A percentile compares a stretch with the other conserved stretches of the same genome.
These are phyloP conservation scores for Triticum monococcum DNA, from an alignment of 176 grass and related monocot genomes.

Conservation along the genomic window DNA sequence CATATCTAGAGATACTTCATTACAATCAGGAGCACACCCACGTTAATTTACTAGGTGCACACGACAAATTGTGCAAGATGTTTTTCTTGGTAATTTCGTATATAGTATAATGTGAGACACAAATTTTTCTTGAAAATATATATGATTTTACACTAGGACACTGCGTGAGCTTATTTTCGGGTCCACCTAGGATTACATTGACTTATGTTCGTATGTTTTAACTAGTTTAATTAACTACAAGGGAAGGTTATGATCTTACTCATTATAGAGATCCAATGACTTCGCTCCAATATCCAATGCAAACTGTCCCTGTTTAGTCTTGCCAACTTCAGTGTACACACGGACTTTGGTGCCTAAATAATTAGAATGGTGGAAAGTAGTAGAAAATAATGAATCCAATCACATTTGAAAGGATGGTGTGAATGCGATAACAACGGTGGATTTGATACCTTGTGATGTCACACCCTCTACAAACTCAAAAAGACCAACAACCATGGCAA, in stretches of 20 bases:
- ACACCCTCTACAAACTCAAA: conserved; percentile 42
- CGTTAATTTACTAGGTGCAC: no score
- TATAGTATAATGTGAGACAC: no score
- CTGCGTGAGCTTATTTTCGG: no score
- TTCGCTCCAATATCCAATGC: neutral
- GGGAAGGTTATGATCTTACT: neutral
- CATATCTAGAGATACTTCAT: neutral
- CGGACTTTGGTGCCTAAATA: neutral
- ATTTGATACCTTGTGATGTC: conserved; percentile 33
- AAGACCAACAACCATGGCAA: conserved; percentile 52
- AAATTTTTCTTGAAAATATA: no score
- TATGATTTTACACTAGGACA: no score
- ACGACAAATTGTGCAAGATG: no score
- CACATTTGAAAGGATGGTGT: neutral
- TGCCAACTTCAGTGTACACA: neutral
- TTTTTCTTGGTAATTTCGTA: no score
- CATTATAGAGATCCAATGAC: neutral
- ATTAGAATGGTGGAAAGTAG: neutral
- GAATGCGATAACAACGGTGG: neutral
- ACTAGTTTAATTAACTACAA: neutral
- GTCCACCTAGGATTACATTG: no score
- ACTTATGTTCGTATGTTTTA: neutral
- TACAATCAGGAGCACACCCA: neutral
- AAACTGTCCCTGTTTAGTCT: neutral
- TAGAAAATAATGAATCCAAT: neutral